These are phyloP conservation scores for Fusarium protoensiforme DNA, from an alignment of 2,329 filamentous ascomycete genomes.

Conservation along the genomic window DNA sequence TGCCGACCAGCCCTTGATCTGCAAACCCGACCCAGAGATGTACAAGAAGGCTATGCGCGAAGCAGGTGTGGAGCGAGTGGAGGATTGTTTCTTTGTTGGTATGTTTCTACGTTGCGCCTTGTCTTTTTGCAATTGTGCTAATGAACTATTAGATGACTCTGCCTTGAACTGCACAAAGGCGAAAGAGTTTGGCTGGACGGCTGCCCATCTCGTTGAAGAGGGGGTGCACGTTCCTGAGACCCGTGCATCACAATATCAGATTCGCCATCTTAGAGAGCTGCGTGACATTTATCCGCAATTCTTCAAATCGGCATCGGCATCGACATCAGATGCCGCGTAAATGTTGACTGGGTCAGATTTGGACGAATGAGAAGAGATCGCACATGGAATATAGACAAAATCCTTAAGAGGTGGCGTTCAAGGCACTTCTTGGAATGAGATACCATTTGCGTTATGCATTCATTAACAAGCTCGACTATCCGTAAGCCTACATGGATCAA, in stretches of 20 bases:
- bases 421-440: slow-evolving; percentile 18
- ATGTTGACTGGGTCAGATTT: not conserved
- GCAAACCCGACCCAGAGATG: slow-evolving; percentile 88
- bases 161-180: slow-evolving; percentile 83
- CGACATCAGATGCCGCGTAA: not conserved
- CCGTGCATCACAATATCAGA: slow-evolving; percentile 78
- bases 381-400: not conserved
- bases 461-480: slow-evolving; percentile 4
- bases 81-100: slow-evolving; percentile 95
- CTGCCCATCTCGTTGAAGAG: slow-evolving; percentile 86
- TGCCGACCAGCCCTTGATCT: slow-evolving; percentile 75
- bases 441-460: slow-evolving; percentile 24
- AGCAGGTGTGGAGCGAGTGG: slow-evolving; percentile 73
- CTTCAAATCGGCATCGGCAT: slow-evolving; percentile 70
- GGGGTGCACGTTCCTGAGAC: slow-evolving; percentile 70
- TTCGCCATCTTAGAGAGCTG: slow-evolving; percentile 80
- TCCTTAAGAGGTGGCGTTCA: slow-evolving; percentile 28
- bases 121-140: not conserved
- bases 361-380: not conserved
- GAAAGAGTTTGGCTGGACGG: slow-evolving; percentile 84
- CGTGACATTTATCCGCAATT: slow-evolving; percentile 82
- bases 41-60: slow-evolving; percentile 90
- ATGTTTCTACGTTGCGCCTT: slow-evolving; percentile 37
- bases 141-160: slow-evolving; percentile 77
- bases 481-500: not conserved